Percentiles rank a stretch among this genome's conserved stretches.
Conservation (phyloP, 495 filamentous ascomycete species). For the Tuber calosporum region DNA sequence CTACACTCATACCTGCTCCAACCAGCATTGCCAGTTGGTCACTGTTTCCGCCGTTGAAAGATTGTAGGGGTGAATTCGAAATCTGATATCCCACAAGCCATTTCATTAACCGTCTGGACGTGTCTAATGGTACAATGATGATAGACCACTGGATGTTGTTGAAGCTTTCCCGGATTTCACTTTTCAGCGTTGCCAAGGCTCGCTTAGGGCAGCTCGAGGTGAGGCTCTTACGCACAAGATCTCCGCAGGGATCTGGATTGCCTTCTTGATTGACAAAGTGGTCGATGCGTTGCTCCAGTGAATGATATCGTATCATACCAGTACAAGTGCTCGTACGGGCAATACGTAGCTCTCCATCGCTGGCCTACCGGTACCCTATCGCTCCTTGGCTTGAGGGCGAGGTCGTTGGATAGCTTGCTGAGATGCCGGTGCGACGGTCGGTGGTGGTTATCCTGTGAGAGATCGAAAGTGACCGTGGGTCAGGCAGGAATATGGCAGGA, state of each 20-base stretch:
- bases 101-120: not conserved
- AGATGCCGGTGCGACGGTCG: not conserved
- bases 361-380: not conserved
- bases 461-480: not conserved
- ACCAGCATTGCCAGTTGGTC: not conserved
- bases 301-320: too few species aligned
- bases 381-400: not conserved
- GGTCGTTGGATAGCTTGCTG: not conserved
- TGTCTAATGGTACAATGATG: not conserved
- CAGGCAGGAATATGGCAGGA: not conserved
- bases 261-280: not conserved
- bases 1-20: not conserved
- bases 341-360: not conserved
- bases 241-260: conserved; percentile 1
- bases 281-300: not conserved
- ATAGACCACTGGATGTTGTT: not conserved
- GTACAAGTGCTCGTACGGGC: too few species aligned
- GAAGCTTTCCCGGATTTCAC: not conserved
- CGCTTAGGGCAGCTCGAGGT: not conserved
- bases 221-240: not conserved
- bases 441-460: not conserved
- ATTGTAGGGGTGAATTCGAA: not conserved
- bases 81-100: not conserved
- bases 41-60: not conserved
- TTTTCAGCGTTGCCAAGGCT: not conserved